Base-by-base conservation (phyloP, 2,329 filamentous ascomycete genomes). In the Trichoderma hamatum region DNA sequence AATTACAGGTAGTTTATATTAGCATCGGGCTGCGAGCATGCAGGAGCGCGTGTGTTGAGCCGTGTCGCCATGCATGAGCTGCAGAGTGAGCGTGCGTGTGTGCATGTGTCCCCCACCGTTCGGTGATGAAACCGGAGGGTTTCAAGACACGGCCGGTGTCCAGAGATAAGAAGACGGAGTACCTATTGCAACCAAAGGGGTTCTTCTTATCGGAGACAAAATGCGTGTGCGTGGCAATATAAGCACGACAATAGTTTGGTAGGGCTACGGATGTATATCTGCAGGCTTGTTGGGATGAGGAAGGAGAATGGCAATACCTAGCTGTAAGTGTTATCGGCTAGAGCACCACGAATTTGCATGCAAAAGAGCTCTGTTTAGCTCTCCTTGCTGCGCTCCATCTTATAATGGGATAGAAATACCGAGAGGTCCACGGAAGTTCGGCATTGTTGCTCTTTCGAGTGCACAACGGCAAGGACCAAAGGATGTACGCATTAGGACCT, bases 231-330 rank as follows among this genome's bases (percentile, higher is more conserved):
- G 46, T 49, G 46, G 4, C 5, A 49, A 49, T 49, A 46, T 21
- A 24, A 21, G 46, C 21, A 49, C 9, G 9, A 24, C n/a, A 21
- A 49, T 43, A 19, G 7, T 4, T 19, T 19, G 36, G 9, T 30
- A 3, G 30, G 30, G 30, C 30, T 7, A 30, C 5, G 30, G 9
- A 46, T 24, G 19, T 9, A 43, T 11, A 24, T 24, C 59, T 63
- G 60, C 60, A 63, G 60, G 46, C n/a, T 26, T 52, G 46, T 10
- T 26, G 46, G 24, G 60, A 63, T 63, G 60, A 19, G 60, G 60
- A 63, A 63, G 46, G 46, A 63, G 60, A 36, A 21, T 21, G 60
- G 46, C 28, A 63, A 36, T n/a, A n/a, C n/a, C n/a, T 7, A 19
- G 28, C 7, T 62, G 39, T n/a, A 14, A 43, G 11, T n/a, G 24